Evolutionary conservation across 768 basidiomycete species (phyloP).

Genomic region (Lactarius hengduanensis): DNA sequence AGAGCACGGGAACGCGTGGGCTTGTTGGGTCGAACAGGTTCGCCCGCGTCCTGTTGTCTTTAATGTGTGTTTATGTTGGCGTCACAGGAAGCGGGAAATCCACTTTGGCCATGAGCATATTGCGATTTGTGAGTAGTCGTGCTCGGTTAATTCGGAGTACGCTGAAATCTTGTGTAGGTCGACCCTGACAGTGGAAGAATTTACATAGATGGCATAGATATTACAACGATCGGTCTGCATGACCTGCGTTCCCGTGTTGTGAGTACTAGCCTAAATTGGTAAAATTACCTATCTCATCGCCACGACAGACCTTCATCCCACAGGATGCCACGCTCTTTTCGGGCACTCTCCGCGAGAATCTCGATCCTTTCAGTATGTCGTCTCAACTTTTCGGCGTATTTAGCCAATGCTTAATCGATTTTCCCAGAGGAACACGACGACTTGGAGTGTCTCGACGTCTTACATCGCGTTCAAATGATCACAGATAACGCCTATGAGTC

Average conservation of each 20-base stretch:
- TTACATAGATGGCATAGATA: conserved; percentile 84
- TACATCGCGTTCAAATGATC: conserved; percentile 79
- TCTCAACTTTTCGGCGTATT: not conserved
- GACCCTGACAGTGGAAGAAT: conserved; percentile 78
- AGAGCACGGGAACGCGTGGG: conserved; percentile 74
- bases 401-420: not conserved
- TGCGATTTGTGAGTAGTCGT: conserved; percentile 63
- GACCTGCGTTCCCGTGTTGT: conserved; percentile 77
- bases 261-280: conserved; percentile 32
- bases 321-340: conserved; percentile 75
- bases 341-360: conserved; percentile 70
- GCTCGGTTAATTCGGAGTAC: not conserved
- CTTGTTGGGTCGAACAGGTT: conserved; percentile 74
- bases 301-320: conserved; percentile 69
- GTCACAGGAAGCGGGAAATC: conserved; percentile 69
- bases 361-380: conserved; percentile 64
- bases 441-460: conserved; percentile 73
- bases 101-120: conserved; percentile 81
- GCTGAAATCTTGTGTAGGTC: conserved; percentile 40
- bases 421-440: conserved; percentile 70
- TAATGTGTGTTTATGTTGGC: conserved; percentile 7
- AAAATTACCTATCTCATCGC: conserved; percentile 3
- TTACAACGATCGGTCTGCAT: conserved; percentile 79
- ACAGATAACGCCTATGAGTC: conserved; percentile 49
- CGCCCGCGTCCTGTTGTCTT: conserved; percentile 16